A percentile compares a stretch with the other conserved stretches of the same genome.
phyloP scores from a whole-genome alignment of 2,329 filamentous ascomycete genomes.

The Ophidiomyces ophidiicola region DNA sequence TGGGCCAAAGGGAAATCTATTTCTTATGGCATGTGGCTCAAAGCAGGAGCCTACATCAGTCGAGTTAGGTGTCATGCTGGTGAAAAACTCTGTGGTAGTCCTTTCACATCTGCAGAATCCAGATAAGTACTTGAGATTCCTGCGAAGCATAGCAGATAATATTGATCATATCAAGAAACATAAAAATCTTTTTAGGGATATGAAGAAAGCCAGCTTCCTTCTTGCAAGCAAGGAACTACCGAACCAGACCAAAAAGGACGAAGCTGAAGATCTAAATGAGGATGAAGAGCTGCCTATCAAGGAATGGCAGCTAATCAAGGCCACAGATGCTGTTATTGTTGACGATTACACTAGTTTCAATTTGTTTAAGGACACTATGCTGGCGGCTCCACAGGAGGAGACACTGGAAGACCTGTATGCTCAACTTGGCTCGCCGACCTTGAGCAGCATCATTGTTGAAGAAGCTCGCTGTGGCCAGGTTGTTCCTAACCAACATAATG shows the following conservation, averaged over 20 bases:
- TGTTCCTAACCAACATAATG: conserved; percentile 55
- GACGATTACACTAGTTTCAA: conserved; percentile 85
- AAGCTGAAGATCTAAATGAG: conserved; percentile 39
- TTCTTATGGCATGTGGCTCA: conserved; percentile 76
- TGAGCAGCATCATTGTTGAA: conserved; percentile 68
- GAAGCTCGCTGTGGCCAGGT: conserved; percentile 59
- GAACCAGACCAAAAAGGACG: conserved; percentile 15
- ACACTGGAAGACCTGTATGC: conserved; percentile 71
- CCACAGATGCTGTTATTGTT: conserved; percentile 61
- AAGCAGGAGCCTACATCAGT: conserved; percentile 79
- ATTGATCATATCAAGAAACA: conserved; percentile 60
- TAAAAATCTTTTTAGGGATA: conserved; percentile 60
- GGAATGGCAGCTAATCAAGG: conserved; percentile 64
- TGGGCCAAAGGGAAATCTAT: conserved; percentile 72
- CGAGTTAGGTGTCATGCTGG: conserved; percentile 75
- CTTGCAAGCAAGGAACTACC: conserved; percentile 57
- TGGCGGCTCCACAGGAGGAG: conserved; percentile 86
- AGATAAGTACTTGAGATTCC: conserved; percentile 74
- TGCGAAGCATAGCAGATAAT: conserved; percentile 69
- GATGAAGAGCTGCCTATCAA: conserved; percentile 56
- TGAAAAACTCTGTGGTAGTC: conserved; percentile 68
- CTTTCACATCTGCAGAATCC: conserved; percentile 65
- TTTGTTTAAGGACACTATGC: conserved; percentile 70
- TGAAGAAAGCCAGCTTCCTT: conserved; percentile 65
- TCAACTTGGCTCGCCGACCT: conserved; percentile 61